Evolutionary conservation across 2,329 filamentous ascomycete species (phyloP), one percentile per base, ranked within the genome.

Genomic region (Xylariaceae sp.): DNA sequence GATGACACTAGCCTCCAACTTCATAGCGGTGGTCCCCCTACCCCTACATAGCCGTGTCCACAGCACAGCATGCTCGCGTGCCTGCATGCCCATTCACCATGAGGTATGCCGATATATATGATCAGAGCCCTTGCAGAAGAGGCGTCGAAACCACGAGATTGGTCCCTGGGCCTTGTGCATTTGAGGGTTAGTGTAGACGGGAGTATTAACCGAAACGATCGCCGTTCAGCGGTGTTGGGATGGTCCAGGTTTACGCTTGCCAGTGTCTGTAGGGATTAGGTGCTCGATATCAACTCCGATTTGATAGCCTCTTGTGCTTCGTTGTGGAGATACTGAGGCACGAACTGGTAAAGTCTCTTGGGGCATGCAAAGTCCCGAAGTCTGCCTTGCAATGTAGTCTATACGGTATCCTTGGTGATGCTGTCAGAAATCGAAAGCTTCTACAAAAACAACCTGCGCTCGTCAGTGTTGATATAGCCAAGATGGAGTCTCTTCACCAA

Each of bases 161-260:
- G 55, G 51, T 51, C 54, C 57, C 51, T 49, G 51, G 36, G 48
- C 41, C 48, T 28, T 48, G 54, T 48, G 51, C 42, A 48, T 43
- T 51, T 54, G 50, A 49, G 55, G 57, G 47, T 50, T 56, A 59
- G 54, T 34, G 41, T 42, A 36, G 52, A 55, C 53, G 49, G 62
- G 58, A 49, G 46, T 40, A 54, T 56, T 62, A 60, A 58, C 58
- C 50, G 16, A 16, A 60, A 45, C 54, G 60, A 53, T 56, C 54
- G 51, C 58, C 51, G 42, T 65, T 63, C 66, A 68, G 66, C 66
- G 67, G 61, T 55, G 59, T 65, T 49, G 62, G 65, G 66, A 64
- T 67, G 19, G 59, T 28, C 59, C 60, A 64, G 62, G 61, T 67
- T 65, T 66, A 55, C 61, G 63, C 63, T 64, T 54, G 58, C 58